Evolutionary conservation across 2,329 filamentous ascomycete genomes (phyloP).

Genomic region (Esteya vermicola): DNA sequence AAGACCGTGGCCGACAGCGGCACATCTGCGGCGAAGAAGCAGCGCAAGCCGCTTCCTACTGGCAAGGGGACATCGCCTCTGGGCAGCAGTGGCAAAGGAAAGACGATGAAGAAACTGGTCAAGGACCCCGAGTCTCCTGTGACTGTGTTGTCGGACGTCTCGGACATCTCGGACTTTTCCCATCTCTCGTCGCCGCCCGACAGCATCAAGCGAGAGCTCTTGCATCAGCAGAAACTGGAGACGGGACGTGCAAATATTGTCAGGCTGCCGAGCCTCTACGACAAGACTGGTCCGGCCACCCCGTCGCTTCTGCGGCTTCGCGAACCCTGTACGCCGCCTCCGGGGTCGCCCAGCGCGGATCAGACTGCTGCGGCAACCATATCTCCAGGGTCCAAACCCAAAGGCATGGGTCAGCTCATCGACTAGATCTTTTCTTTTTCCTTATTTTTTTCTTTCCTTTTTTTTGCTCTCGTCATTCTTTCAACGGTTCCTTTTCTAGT

Average conservation of each 20-base stretch:
- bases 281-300: not conserved
- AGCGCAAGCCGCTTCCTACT: slow-evolving; percentile 2
- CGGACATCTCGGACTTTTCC: not conserved
- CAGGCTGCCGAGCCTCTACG: not conserved
- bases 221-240: no score
- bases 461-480: no score
- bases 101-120: no score
- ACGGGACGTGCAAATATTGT: no score
- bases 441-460: no score
- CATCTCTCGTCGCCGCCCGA: not conserved
- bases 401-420: slow-evolving; percentile 23
- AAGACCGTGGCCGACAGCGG: slow-evolving; percentile 21
- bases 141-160: no score
- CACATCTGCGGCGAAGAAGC: slow-evolving; percentile 3
- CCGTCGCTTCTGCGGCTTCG: not conserved
- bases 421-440: slow-evolving; percentile 10
- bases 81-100: not conserved
- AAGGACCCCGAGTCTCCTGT: no score
- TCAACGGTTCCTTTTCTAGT: no score
- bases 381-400: slow-evolving; percentile 26
- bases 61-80: not conserved
- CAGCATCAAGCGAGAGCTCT: not conserved
- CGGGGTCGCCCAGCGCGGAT: not conserved
- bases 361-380: slow-evolving; percentile 17
- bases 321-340: not conserved